Evolutionary conservation across 2,329 filamentous ascomycete species (phyloP), one percentile per base, ranked within the genome.

Genomic region (Myrmaecium sp.): DNA sequence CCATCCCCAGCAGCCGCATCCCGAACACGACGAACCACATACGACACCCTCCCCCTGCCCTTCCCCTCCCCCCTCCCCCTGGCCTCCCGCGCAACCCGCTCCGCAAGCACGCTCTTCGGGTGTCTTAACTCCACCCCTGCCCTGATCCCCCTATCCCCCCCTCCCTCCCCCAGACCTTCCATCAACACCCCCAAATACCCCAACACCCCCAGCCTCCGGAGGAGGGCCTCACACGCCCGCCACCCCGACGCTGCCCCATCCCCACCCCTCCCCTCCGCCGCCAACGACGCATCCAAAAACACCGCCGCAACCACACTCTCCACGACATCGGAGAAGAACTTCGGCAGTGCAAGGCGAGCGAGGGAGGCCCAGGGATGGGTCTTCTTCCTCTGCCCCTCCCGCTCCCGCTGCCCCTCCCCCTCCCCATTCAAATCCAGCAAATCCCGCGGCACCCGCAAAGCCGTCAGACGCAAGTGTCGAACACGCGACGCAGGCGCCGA

Each of bases 311-410:
- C 50, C 0, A 91, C 46, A 17, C 69, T 68, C 54, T 95, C 86
- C 6, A 94, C 60, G 5, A 94, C 54, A 46, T 94, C 84, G 0
- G 77, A 86, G 49, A 77, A 75, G 48, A 80, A 78, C 43, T 94
- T 94, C 10, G 68, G 68, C 0, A 73, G 62, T 9, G 64, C 60
- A 1, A 91, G 56, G 0, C 65, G 60, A 0, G 70, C 59, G 1
- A 95, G 65, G 0, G 70, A 49, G 2, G 66, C 58, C 86, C 86
- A 95, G 0, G 86, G 89, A 41, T 84, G 91, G 10, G 55, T 48
- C 0, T 36, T 33, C 0, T 64, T 66, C 0, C 47, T 25, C 1
- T 51, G 25, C 6, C n/a, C n/a, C n/a, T n/a, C n/a, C n/a, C n/a
- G n/a, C n/a, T n/a, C n/a, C n/a, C n/a, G n/a, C n/a, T n/a, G n/a